Percentiles rank a stretch among this genome's conserved stretches.
Conservation (phyloP, 2,329 filamentous ascomycete species). For the Scytalidium sp. region DNA sequence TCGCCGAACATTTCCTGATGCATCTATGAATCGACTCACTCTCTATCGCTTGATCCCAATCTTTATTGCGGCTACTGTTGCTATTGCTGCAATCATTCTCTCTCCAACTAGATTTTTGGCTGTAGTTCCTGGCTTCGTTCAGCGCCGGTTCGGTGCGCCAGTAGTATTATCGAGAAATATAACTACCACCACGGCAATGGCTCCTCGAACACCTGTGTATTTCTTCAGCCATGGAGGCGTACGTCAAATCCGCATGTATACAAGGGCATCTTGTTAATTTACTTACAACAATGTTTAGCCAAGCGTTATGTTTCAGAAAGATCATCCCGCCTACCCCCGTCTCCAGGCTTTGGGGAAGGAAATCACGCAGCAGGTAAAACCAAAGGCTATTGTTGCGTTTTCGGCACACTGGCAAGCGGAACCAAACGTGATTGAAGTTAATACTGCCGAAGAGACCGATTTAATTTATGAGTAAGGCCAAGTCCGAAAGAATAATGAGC, state of each 20-base stretch:
- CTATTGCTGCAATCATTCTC: conserved; percentile 11
- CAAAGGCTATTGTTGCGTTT: conserved; percentile 71
- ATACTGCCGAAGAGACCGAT: conserved; percentile 60
- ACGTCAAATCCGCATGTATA: conserved; percentile 6
- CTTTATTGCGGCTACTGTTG: conserved; percentile 1
- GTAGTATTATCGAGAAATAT: conserved; percentile 9
- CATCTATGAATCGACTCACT: conserved; percentile 1
- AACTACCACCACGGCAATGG: conserved; percentile 5
- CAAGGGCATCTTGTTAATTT: neutral
- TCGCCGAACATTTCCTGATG: conserved; percentile 1
- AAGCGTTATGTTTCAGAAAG: conserved; percentile 63
- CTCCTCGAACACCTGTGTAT: conserved; percentile 16
- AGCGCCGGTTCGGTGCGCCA: neutral
- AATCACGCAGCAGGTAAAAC: conserved; percentile 67
- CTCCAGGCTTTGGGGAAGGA: conserved; percentile 65
- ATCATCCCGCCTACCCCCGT: conserved; percentile 64
- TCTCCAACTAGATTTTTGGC: conserved; percentile 5
- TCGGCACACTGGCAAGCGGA: conserved; percentile 73
- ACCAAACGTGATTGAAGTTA: conserved; percentile 57
- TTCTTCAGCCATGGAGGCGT: conserved; percentile 24
- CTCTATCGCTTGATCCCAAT: neutral
- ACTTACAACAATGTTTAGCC: conserved; percentile 34
- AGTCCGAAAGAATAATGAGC: neutral
- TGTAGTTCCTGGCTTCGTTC: neutral
- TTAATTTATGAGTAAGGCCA: conserved; percentile 63